Evolutionary conservation across 169 alveolate genomes (phyloP).

Genomic region (Cystoisospora suis): DNA sequence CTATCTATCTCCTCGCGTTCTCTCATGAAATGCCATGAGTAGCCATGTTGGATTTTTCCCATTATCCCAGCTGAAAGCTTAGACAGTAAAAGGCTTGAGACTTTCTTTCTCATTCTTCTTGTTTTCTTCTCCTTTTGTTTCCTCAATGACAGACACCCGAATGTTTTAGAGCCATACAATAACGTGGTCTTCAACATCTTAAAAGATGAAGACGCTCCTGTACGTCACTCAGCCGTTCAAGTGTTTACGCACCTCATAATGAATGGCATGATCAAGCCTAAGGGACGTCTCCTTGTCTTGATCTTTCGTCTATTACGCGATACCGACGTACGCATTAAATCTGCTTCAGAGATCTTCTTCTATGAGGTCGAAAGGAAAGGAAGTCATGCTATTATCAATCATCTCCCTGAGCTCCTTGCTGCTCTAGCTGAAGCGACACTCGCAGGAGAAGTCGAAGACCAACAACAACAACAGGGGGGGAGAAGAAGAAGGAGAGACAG

Average conservation of each 20-base stretch:
- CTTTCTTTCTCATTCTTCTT: too few relatives aligned
- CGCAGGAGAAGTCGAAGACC: background rate
- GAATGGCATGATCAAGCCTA: conserved; percentile 46
- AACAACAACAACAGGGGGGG: background rate
- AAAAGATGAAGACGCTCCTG: background rate
- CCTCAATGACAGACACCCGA: conserved; percentile 39
- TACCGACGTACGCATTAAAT: background rate
- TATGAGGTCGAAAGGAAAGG: conserved; percentile 32
- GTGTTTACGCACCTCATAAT: conserved; percentile 37
- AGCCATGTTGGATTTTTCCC: too few relatives aligned
- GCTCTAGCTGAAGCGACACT: background rate
- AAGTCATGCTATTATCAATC: background rate
- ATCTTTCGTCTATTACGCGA: conserved; percentile 25
- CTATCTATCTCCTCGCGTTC: too few relatives aligned
- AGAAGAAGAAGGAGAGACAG: background rate
- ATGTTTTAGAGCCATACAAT: conserved; percentile 42
- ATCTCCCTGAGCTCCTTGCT: conserved; percentile 26
- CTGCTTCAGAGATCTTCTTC: conserved; percentile 23
- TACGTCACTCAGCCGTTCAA: conserved; percentile 36
- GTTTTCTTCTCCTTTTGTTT: too few relatives aligned
- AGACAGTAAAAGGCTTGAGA: too few relatives aligned
- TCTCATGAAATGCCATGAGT: too few relatives aligned
- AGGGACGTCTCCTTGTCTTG: conserved; percentile 39
- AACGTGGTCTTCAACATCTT: conserved; percentile 15
- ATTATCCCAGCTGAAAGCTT: too few relatives aligned